Conservation (phyloP, 108 stramenopile species). For the Nitzschia palea region DNA sequence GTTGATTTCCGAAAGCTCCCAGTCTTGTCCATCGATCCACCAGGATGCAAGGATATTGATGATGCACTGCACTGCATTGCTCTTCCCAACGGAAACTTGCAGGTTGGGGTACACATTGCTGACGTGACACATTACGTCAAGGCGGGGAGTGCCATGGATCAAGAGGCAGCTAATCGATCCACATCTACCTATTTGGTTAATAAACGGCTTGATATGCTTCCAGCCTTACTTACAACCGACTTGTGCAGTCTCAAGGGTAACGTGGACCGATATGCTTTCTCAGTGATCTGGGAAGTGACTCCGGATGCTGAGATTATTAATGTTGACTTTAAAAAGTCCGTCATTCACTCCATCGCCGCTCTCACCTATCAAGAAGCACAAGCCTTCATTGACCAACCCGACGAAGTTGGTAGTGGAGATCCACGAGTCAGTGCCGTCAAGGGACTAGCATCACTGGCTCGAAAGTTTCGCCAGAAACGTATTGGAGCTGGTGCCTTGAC, state of each 20-base stretch:
- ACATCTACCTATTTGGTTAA: conserved; percentile 99
- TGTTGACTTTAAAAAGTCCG: conserved; percentile 90
- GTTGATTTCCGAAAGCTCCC: conserved; percentile 89
- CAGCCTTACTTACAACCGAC: conserved; percentile 91
- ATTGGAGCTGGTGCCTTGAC: conserved; percentile 97
- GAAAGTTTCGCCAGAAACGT: conserved; percentile 83
- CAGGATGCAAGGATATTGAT: conserved; percentile 99
- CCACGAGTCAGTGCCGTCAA: conserved; percentile 87
- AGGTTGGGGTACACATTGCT: conserved; percentile 98
- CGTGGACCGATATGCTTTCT: conserved; percentile 94
- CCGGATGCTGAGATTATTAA: conserved; percentile 82
- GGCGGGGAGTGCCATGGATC: conserved; percentile 90
- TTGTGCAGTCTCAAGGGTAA: conserved; percentile 93
- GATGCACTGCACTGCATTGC: conserved; percentile 95
- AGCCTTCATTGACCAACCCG: conserved; percentile 87
- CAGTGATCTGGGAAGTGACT: conserved; percentile 91
- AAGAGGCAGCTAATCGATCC: conserved; percentile 93
- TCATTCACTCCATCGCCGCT: conserved; percentile 94
- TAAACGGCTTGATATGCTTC: conserved; percentile 97
- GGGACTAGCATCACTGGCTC: conserved; percentile 78
- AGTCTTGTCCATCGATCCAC: conserved; percentile 97
- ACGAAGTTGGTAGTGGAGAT: conserved; percentile 50
- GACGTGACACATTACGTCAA: conserved; percentile 98
- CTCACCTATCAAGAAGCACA: conserved; percentile 98
- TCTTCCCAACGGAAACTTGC: conserved; percentile 91